A percentile compares a stretch with the other conserved stretches of the same genome.
Conservation (phyloP, 73 alveolate genomes). For the Tetrahymena thermophila region DNA sequence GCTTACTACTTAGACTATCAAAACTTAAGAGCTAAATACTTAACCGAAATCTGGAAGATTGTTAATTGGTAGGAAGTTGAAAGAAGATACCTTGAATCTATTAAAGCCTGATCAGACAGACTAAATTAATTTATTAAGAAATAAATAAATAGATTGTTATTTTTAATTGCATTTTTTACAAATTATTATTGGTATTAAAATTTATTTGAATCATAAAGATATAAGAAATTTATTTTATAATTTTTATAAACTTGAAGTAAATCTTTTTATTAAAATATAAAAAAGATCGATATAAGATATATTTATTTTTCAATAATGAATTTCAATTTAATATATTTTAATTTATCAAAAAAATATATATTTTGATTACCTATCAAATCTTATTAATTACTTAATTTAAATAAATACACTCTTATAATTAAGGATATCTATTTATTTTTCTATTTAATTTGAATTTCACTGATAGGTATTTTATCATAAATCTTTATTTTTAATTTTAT, state of each 20-base stretch:
- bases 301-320: no score
- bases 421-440: background rate
- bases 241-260: no score
- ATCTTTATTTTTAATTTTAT: background rate
- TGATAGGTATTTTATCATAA: background rate
- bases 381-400: no score
- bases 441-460: background rate
- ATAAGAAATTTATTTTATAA: no score
- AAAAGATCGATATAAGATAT: no score
- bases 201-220: no score
- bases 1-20: conserved; percentile 80
- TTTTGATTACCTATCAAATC: no score
- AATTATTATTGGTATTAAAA: background rate
- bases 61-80: conserved; percentile 85
- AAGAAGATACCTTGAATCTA: conserved; percentile 55
- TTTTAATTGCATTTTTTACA: background rate
- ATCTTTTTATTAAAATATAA: no score
- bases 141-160: background rate
- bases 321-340: no score
- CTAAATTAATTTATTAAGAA: background rate
- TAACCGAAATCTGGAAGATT: conserved; percentile 76
- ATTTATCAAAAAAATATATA: no score
- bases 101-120: background rate
- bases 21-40: conserved; percentile 70
- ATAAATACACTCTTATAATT: background rate